phyloP scores from a whole-genome alignment of 371 early-diverging fungal genomes.

The Mortierella sp. region DNA sequence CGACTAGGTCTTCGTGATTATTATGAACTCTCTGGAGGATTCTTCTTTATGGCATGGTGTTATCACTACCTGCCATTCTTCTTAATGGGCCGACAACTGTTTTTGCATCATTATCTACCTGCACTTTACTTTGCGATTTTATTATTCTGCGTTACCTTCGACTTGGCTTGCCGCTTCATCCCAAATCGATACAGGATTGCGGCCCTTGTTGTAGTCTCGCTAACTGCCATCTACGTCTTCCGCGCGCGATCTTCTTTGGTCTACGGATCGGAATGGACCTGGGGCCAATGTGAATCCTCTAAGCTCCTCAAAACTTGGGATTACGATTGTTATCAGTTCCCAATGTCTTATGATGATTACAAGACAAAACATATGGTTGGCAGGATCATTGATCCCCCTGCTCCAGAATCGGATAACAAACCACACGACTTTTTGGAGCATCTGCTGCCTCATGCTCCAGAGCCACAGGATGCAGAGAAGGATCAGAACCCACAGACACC shows the following conservation, averaged over 20 bases:
- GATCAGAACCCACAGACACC: background rate
- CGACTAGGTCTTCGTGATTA: constrained; percentile 49
- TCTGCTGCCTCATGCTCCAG: constrained; percentile 22
- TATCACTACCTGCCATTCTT: constrained; percentile 97
- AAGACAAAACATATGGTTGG: background rate
- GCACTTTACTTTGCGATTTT: constrained; percentile 89
- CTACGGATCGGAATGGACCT: constrained; percentile 88
- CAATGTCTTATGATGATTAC: constrained; percentile 17
- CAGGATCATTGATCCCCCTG: constrained; percentile 14
- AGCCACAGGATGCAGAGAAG: background rate
- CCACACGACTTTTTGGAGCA: constrained; percentile 43
- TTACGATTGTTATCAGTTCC: constrained; percentile 69
- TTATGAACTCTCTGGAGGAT: constrained; percentile 79
- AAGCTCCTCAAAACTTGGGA: constrained; percentile 93
- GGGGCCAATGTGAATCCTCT: constrained; percentile 71
- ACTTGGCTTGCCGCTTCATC: constrained; percentile 78
- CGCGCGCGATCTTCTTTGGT: constrained; percentile 80
- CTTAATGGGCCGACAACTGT: constrained; percentile 94
- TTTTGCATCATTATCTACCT: constrained; percentile 98
- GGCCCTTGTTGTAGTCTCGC: constrained; percentile 61
- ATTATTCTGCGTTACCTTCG: constrained; percentile 76
- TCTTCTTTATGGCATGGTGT: constrained; percentile 88
- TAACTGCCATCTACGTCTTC: constrained; percentile 64
- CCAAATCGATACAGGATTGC: constrained; percentile 64
- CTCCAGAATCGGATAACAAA: constrained; percentile 7